phyloP scores from a whole-genome alignment of 345 rosid species.

The Eucalyptus viminalis region DNA sequence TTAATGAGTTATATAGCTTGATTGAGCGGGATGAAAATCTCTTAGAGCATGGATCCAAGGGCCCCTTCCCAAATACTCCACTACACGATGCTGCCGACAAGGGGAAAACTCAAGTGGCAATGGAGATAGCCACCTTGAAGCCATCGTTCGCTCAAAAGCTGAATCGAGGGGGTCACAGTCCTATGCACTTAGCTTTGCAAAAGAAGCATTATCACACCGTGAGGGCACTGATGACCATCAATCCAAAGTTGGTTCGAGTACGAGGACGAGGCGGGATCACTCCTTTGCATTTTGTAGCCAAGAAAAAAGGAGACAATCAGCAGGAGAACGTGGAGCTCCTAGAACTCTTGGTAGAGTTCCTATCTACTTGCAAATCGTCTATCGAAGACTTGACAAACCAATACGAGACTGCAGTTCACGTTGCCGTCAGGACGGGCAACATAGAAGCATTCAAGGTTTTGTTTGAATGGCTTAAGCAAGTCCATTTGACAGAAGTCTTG shows the following conservation, averaged over 20 bases:
- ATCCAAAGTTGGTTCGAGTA: background rate
- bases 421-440: background rate
- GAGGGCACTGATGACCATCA: background rate
- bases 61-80: background rate
- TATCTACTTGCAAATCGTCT: background rate
- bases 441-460: background rate
- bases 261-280: background rate
- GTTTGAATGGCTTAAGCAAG: background rate
- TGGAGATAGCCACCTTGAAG: background rate
- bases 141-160: background rate
- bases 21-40: background rate
- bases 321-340: background rate
- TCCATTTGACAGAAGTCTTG: background rate
- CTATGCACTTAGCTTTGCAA: background rate
- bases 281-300: background rate
- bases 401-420: background rate
- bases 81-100: background rate
- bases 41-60: background rate
- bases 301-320: background rate
- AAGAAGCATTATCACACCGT: background rate
- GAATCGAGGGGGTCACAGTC: background rate
- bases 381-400: background rate
- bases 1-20: background rate
- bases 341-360: background rate
- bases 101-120: background rate